Evolutionary conservation across 2,329 filamentous ascomycete genomes (phyloP).

Genomic region (Zymoseptoria crescenta): DNA sequence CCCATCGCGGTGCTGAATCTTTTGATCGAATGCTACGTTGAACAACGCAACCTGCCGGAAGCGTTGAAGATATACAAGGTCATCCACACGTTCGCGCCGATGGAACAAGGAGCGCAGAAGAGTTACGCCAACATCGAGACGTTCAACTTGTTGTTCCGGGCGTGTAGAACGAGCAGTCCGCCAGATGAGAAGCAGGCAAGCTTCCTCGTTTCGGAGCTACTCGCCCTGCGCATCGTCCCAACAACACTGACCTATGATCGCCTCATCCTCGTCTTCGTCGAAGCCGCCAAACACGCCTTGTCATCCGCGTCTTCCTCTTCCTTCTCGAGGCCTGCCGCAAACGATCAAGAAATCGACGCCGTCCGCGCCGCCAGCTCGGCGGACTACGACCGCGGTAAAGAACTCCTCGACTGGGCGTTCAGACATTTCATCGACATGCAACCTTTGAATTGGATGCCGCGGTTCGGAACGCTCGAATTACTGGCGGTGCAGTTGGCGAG

Average conservation of each 20-base stretch:
- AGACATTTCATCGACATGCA: constrained; percentile 30
- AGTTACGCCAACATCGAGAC: constrained; percentile 41
- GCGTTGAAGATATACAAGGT: constrained; percentile 56
- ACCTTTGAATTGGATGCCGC: constrained; percentile 23
- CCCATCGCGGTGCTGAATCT: constrained; percentile 46
- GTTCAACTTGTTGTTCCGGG: constrained; percentile 49
- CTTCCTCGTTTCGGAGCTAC: constrained; percentile 57
- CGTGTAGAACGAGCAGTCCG: constrained; percentile 20
- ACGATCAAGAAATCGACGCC: background rate
- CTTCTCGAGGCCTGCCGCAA: background rate
- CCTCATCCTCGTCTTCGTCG: constrained; percentile 49
- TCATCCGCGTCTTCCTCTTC: background rate
- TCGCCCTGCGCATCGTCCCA: constrained; percentile 46
- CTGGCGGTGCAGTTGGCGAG: constrained; percentile 22
- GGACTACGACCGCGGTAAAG: constrained; percentile 7
- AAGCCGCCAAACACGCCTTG: constrained; percentile 16
- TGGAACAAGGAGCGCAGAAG: constrained; percentile 14
- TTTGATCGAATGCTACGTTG: constrained; percentile 46
- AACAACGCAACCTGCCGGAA: constrained; percentile 37
- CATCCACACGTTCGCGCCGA: constrained; percentile 39
- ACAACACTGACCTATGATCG: constrained; percentile 55
- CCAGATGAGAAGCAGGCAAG: constrained; percentile 48
- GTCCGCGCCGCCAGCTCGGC: background rate
- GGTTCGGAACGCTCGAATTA: constrained; percentile 25
- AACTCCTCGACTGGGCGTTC: constrained; percentile 26